Percentiles rank a stretch among this genome's conserved stretches.
phyloP scores from a whole-genome alignment of 2,329 filamentous ascomycete genomes.

The Sporothrix dimorphospora region DNA sequence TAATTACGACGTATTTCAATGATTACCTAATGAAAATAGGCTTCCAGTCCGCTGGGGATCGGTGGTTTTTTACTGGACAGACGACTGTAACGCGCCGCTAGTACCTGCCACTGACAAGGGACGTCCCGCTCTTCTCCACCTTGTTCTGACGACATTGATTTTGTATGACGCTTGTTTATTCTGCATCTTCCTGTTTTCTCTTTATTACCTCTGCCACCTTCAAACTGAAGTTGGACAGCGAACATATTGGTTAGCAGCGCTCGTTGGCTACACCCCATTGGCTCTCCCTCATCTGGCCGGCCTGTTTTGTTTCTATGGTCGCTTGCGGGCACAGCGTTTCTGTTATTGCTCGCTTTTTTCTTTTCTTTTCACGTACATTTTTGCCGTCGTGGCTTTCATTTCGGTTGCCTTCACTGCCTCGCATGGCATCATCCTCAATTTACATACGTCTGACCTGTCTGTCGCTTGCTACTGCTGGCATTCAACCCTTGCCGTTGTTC shows the following conservation, averaged over 20 bases:
- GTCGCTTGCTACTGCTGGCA: not conserved
- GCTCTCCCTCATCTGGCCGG: not conserved
- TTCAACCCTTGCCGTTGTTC: not conserved
- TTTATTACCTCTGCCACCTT: not conserved
- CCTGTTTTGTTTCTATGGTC: not conserved
- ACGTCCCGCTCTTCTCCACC: not conserved
- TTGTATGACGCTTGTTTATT: constrained; percentile 3
- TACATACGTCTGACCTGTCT: not conserved
- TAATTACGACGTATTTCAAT: no score
- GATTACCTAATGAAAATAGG: not conserved
- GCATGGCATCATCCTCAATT: not conserved
- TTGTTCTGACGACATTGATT: constrained; percentile 1
- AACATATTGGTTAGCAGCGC: not conserved
- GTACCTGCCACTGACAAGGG: not conserved
- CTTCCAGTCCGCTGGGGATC: not conserved
- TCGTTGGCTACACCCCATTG: not conserved
- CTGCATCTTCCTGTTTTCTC: not conserved
- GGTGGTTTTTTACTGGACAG: not conserved
- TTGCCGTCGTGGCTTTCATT: not conserved
- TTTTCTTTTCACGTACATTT: not conserved
- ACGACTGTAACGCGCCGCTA: not conserved
- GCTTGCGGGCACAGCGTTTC: not conserved
- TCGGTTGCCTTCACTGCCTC: not conserved
- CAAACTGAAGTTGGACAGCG: not conserved
- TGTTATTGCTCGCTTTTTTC: not conserved